A percentile compares a stretch with the other conserved stretches of the same genome.
Evolutionary conservation across 805 yeast species (phyloP).

Genomic region (Candida corydali): DNA sequence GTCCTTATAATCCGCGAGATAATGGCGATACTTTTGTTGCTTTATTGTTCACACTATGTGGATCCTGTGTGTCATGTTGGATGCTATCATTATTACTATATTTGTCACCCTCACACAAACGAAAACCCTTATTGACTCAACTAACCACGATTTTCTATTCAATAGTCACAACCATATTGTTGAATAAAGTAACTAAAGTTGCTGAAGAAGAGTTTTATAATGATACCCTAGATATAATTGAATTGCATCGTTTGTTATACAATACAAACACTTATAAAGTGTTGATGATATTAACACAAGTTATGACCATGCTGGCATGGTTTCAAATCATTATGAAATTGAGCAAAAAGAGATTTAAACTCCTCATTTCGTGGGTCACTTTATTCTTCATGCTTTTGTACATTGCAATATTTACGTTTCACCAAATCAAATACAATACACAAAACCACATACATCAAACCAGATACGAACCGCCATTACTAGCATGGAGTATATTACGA

Average conservation of each 20-base stretch:
- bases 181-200: constrained; percentile 42
- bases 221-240: constrained; percentile 51
- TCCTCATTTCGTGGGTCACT: constrained; percentile 26
- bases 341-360: constrained; percentile 21
- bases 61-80: constrained; percentile 64
- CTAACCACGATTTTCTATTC: constrained; percentile 57
- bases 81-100: constrained; percentile 57
- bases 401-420: constrained; percentile 15
- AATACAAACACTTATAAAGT: constrained; percentile 33
- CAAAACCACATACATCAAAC: background rate
- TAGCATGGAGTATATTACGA: constrained; percentile 23
- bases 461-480: background rate
- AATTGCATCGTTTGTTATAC: constrained; percentile 35
- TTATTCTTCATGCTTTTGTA: constrained; percentile 20
- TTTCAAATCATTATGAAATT: constrained; percentile 45
- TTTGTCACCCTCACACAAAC: constrained; percentile 45
- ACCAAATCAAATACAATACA: constrained; percentile 10
- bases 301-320: constrained; percentile 52
- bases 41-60: constrained; percentile 49
- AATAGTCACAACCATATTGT: constrained; percentile 47
- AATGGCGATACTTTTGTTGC: constrained; percentile 42
- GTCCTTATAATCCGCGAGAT: constrained; percentile 26
- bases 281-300: constrained; percentile 36
- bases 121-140: constrained; percentile 55
- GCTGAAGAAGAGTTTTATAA: constrained; percentile 47